phyloP scores from a whole-genome alignment of 192 early-diverging fungal genomes.

The Dimargaris cristalligena region DNA sequence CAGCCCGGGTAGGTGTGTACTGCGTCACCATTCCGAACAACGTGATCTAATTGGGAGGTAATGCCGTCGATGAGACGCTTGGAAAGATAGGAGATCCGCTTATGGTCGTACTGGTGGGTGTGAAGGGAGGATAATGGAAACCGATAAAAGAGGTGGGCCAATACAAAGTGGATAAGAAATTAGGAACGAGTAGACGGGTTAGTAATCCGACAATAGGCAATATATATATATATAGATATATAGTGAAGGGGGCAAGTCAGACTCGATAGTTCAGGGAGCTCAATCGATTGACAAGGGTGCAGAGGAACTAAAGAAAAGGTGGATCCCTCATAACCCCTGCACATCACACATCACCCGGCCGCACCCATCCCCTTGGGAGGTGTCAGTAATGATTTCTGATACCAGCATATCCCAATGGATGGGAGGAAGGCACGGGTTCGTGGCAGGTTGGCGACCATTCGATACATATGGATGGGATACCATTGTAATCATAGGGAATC shows the following conservation, averaged over 20 bases:
- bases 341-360: constrained; percentile 24
- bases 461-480: no score
- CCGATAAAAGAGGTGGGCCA: constrained; percentile 1
- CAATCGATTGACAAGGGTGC: no score
- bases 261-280: no score
- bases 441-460: no score
- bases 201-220: no score
- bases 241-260: no score
- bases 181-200: not conserved
- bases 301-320: no score
- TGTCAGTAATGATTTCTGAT: constrained; percentile 9
- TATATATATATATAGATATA: no score
- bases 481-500: no score
- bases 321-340: constrained; percentile 45
- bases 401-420: no score
- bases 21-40: constrained; percentile 81
- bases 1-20: constrained; percentile 70
- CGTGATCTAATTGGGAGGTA: constrained; percentile 53
- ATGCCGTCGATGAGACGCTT: constrained; percentile 68
- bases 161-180: constrained; percentile 10
- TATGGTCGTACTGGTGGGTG: constrained; percentile 51
- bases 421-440: no score
- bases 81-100: constrained; percentile 52
- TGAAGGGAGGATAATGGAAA: not conserved
- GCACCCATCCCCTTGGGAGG: constrained; percentile 17